A percentile compares a stretch with the other conserved stretches of the same genome.
Evolutionary conservation across 1,284 basidiomycete species (phyloP).

Genomic region (Golubevia sp.): DNA sequence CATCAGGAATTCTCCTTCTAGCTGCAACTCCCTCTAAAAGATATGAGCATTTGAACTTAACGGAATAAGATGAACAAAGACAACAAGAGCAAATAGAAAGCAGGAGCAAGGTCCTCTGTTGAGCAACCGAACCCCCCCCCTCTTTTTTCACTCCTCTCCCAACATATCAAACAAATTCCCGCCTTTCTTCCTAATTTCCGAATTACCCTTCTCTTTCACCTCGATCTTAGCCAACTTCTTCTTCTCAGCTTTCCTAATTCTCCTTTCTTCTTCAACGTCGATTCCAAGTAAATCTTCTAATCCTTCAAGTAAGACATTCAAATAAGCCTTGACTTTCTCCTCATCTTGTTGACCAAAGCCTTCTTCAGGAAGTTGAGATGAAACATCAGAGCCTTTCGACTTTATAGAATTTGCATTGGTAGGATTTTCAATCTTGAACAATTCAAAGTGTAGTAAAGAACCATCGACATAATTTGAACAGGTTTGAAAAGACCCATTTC

Average conservation of each 20-base stretch:
- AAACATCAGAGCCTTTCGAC: neutral
- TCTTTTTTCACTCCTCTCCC: too few species aligned
- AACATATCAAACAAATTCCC: too few species aligned
- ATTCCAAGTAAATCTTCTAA: slow-evolving; percentile 1
- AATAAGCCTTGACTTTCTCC: neutral
- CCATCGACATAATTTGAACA: neutral
- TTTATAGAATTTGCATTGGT: neutral
- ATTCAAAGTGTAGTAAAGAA: neutral
- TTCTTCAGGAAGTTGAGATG: neutral
- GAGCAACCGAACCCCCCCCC: too few species aligned
- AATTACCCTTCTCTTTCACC: too few species aligned
- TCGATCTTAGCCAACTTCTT: too few species aligned
- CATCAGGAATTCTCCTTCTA: too few species aligned
- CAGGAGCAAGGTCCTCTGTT: too few species aligned
- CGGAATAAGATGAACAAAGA: too few species aligned
- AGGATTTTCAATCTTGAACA: slow-evolving; percentile 1
- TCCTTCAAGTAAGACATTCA: neutral
- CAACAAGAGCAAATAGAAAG: too few species aligned
- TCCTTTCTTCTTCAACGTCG: slow-evolving; percentile 7
- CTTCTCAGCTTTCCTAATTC: neutral
- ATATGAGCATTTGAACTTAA: too few species aligned
- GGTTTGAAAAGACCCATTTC: neutral
- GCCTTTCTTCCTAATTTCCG: too few species aligned
- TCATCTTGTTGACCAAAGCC: neutral
- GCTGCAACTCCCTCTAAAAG: too few species aligned